Conservation (phyloP, 768 basidiomycete genomes). For the Thelephora ganbajun region DNA sequence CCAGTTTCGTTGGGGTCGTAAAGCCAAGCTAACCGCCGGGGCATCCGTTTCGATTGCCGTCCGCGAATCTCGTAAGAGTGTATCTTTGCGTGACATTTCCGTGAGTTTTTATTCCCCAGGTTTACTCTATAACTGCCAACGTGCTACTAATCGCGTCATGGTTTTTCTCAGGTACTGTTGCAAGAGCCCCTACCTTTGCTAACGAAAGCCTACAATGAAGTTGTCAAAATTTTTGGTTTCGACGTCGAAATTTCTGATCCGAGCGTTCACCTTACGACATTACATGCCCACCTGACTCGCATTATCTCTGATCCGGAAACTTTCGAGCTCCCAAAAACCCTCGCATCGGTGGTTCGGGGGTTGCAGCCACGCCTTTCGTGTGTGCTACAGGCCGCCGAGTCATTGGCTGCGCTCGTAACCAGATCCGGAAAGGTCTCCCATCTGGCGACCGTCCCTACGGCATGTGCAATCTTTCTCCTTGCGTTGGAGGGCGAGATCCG, state of each 20-base stretch:
- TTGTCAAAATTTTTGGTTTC: conserved; percentile 38
- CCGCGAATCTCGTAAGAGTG: conserved; percentile 55
- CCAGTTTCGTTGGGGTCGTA: conserved; percentile 59
- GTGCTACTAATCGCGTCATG: conserved; percentile 7
- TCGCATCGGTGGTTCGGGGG: conserved; percentile 8
- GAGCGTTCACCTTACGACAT: conserved; percentile 38
- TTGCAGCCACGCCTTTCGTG: conserved; percentile 6
- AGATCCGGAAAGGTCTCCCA: conserved; percentile 18
- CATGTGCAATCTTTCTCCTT: conserved; percentile 57
- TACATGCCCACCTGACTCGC: conserved; percentile 35
- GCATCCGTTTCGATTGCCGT: conserved; percentile 58
- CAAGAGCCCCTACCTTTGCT: conserved; percentile 36
- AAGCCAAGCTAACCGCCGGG: conserved; percentile 54
- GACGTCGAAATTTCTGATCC: conserved; percentile 43
- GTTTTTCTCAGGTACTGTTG: conserved; percentile 27
- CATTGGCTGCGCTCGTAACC: conserved; percentile 12
- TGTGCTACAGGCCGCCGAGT: conserved; percentile 10
- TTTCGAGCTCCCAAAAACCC: conserved; percentile 3
- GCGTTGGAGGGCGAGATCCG: conserved; percentile 56
- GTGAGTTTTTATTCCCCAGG: conserved; percentile 16
- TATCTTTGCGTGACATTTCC: conserved; percentile 56
- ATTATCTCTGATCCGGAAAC: conserved; percentile 7
- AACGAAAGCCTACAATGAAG: conserved; percentile 38
- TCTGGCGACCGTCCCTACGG: conserved; percentile 32
- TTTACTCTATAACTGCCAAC: not conserved